These are phyloP conservation scores for Colletotrichum incanum DNA, from an alignment of 2,329 filamentous ascomycete genomes.

Conservation along the genomic window DNA sequence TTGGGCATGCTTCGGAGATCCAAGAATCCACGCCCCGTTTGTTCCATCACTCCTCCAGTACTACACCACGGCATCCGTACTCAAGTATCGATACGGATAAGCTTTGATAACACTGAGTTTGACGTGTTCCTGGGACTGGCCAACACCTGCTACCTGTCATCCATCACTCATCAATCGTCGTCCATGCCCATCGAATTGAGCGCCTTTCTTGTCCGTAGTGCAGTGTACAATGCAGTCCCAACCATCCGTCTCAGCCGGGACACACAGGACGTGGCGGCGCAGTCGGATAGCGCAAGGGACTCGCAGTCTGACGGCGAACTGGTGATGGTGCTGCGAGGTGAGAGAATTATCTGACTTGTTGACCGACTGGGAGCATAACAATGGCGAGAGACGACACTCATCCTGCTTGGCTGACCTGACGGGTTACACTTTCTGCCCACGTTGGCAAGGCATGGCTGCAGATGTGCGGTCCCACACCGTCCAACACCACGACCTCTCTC, in stretches of 20 bases:
- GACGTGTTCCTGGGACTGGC: slow-evolving; percentile 1
- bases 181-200: not conserved
- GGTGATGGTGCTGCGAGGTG: slow-evolving; percentile 6
- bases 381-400: slow-evolving; percentile 14
- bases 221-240: not conserved
- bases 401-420: slow-evolving; percentile 25
- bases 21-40: slow-evolving; percentile 19
- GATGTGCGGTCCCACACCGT: slow-evolving; percentile 17
- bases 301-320: slow-evolving; percentile 10
- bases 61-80: not conserved
- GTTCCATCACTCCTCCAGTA: not conserved
- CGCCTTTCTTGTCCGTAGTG: not conserved
- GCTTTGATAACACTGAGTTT: not conserved
- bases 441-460: slow-evolving; percentile 35
- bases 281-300: slow-evolving; percentile 1
- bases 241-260: slow-evolving; percentile 2
- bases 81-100: not conserved
- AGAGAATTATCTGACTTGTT: slow-evolving; percentile 16
- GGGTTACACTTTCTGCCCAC: slow-evolving; percentile 30
- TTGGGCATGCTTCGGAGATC: slow-evolving; percentile 34
- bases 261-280: slow-evolving; percentile 5
- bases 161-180: not conserved
- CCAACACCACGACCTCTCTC: slow-evolving; percentile 20
- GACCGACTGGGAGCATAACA: slow-evolving; percentile 9
- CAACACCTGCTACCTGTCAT: not conserved